Percentiles rank a stretch among this genome's conserved stretches.
Conservation (phyloP, 345 rosid species). For the Toxicodendron radicans region DNA sequence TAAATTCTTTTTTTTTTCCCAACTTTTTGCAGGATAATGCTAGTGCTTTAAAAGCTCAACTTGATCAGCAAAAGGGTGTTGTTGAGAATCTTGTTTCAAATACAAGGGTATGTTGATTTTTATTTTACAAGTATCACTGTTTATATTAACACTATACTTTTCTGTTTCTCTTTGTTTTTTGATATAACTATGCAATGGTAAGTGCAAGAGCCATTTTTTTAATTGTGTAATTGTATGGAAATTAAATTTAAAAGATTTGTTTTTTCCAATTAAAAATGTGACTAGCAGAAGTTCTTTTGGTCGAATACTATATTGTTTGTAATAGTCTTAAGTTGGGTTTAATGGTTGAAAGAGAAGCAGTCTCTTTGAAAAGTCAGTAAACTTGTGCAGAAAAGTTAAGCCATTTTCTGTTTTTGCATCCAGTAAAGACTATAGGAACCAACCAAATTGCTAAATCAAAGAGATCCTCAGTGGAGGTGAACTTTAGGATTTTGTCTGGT, state of each 20-base stretch:
- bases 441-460: not conserved
- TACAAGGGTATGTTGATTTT: slow-evolving; percentile 53
- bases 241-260: not conserved
- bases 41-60: slow-evolving; percentile 58
- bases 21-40: slow-evolving; percentile 57
- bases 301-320: slow-evolving; percentile 1
- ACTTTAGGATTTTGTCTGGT: slow-evolving; percentile 3
- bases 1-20: not conserved
- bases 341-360: not conserved
- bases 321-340: not conserved
- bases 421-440: not conserved
- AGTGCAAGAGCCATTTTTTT: not conserved
- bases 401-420: not conserved
- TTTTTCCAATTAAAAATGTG: not conserved
- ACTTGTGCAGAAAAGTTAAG: not conserved
- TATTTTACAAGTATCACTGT: not conserved
- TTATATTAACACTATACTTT: not conserved
- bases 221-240: not conserved
- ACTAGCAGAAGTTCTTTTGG: not conserved
- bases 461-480: not conserved
- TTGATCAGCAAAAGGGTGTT: slow-evolving; percentile 66
- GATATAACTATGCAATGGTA: not conserved
- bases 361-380: not conserved
- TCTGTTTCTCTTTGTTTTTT: not conserved
- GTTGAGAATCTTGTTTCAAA: slow-evolving; percentile 73